Evolutionary conservation across 2,329 filamentous ascomycete species (phyloP).

Genomic region (Rhynchosporium secalis): DNA sequence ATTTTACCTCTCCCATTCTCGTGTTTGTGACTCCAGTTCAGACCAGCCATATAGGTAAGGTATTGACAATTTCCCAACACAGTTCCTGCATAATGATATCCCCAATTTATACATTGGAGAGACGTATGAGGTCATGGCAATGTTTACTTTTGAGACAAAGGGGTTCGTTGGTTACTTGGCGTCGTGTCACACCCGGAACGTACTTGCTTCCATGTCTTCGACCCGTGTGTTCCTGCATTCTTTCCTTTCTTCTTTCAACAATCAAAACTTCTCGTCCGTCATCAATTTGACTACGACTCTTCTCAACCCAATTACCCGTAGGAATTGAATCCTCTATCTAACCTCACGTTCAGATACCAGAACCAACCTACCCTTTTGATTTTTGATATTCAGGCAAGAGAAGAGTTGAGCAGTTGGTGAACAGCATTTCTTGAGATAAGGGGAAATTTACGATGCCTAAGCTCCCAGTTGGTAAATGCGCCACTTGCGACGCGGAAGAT

Average conservation of each 20-base stretch:
- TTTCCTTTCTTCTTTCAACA: neutral
- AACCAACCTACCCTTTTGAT: too few species aligned
- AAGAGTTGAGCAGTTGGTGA: neutral
- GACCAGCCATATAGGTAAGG: neutral
- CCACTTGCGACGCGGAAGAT: conserved; percentile 16
- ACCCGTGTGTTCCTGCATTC: neutral
- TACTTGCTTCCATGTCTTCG: neutral
- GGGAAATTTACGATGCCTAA: conserved; percentile 2
- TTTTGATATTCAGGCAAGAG: too few species aligned
- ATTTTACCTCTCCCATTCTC: neutral
- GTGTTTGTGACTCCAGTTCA: too few species aligned
- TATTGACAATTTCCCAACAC: neutral
- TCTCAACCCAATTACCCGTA: too few species aligned
- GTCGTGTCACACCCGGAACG: neutral
- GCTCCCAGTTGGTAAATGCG: conserved; percentile 17
- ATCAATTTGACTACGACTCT: too few species aligned
- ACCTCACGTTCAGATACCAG: too few species aligned
- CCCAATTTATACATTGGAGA: neutral
- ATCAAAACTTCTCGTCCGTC: too few species aligned
- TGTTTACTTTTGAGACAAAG: neutral
- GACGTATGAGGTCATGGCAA: neutral
- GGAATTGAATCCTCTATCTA: too few species aligned
- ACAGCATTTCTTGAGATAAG: neutral
- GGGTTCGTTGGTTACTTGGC: neutral
- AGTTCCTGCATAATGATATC: neutral